These are phyloP conservation scores for Nicotiana tomentosiformis DNA, from an alignment of 257 asterid genomes.

Conservation along the genomic window DNA sequence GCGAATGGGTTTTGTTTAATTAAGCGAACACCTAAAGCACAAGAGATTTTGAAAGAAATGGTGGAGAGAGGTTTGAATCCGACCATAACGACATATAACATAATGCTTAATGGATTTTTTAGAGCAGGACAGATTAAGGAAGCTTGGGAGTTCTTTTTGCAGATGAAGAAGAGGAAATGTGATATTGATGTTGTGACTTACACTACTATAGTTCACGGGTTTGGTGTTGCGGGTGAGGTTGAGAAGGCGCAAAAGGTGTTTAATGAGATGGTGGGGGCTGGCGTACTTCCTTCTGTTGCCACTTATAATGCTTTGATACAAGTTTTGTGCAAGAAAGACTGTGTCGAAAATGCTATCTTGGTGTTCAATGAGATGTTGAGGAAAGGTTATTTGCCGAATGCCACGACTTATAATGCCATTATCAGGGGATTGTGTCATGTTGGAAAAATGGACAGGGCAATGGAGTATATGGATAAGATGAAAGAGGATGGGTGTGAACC, in stretches of 20 bases:
- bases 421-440: constrained; percentile 83
- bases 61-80: no score
- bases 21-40: no score
- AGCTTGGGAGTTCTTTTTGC: no score
- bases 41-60: no score
- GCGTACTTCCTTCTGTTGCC: constrained; percentile 83
- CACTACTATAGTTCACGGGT: no score
- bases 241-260: constrained; percentile 61
- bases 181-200: no score
- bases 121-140: no score
- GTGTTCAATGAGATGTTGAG: constrained; percentile 65
- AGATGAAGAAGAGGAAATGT: no score
- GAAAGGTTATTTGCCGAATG: constrained; percentile 77
- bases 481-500: constrained; percentile 58
- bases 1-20: no score
- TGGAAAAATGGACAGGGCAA: constrained; percentile 57
- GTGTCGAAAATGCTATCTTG: constrained; percentile 62
- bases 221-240: constrained; percentile 78
- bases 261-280: constrained; percentile 72
- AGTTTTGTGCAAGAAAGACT: constrained; percentile 81
- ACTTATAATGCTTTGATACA: constrained; percentile 87
- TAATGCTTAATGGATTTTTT: no score
- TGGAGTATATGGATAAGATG: constrained; percentile 62
- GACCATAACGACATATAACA: no score
- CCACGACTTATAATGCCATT: constrained; percentile 57